phyloP scores from a whole-genome alignment of 805 yeast species.

The Torulaspora indica region DNA sequence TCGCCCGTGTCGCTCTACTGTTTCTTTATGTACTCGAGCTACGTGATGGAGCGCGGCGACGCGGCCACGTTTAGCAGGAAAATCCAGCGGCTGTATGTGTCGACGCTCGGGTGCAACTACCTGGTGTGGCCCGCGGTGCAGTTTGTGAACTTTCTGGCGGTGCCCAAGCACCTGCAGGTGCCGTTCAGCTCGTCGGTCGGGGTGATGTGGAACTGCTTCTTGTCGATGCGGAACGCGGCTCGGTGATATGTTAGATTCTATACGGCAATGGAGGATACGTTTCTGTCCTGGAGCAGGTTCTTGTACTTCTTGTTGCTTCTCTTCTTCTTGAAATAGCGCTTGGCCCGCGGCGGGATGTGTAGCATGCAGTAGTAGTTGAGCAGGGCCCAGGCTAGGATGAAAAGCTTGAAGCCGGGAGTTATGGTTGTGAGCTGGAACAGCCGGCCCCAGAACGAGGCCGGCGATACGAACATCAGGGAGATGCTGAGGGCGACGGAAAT shows the following conservation, averaged over 20 bases:
- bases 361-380: conserved; percentile 44
- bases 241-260: conserved; percentile 6
- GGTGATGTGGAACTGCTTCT: conserved; percentile 90
- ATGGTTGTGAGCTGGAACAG: conserved; percentile 73
- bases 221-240: conserved; percentile 71
- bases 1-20: conserved; percentile 80
- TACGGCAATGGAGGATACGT: conserved; percentile 7
- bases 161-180: conserved; percentile 74
- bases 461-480: conserved; percentile 50
- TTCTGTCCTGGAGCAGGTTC: conserved; percentile 22
- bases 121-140: conserved; percentile 83
- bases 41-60: conserved; percentile 71
- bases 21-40: conserved; percentile 80
- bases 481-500: conserved; percentile 48
- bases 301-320: conserved; percentile 40
- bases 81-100: conserved; percentile 58
- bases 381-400: conserved; percentile 45
- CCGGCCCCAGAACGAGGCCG: conserved; percentile 52
- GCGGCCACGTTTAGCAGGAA: conserved; percentile 59
- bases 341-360: conserved; percentile 35
- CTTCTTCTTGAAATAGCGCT: conserved; percentile 35
- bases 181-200: conserved; percentile 86
- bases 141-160: conserved; percentile 62
- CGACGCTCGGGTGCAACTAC: conserved; percentile 63
- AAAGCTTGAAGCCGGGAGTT: conserved; percentile 45